A percentile compares a stretch with the other conserved stretches of the same genome.
These are phyloP conservation scores for Pulchroboletus neoregius DNA, from an alignment of 1,284 basidiomycete genomes.

Conservation along the genomic window DNA sequence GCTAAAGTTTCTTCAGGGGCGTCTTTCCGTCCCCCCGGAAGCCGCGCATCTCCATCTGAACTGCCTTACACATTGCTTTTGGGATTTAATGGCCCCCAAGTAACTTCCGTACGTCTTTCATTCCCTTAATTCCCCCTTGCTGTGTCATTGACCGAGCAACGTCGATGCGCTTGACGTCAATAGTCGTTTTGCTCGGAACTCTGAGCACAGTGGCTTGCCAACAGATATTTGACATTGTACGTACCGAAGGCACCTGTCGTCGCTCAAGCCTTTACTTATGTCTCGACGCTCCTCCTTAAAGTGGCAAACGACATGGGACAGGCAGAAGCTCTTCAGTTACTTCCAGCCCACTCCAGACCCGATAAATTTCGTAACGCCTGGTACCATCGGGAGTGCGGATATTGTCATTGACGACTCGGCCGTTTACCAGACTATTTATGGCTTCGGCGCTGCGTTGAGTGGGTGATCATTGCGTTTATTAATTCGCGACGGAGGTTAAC, in stretches of 20 bases:
- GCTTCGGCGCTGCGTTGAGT: slow-evolving; percentile 50
- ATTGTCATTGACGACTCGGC: slow-evolving; percentile 43
- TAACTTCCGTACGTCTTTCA: slow-evolving; percentile 1
- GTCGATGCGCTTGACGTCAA: slow-evolving; percentile 18
- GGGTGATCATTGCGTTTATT: slow-evolving; percentile 15
- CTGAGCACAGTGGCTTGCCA: slow-evolving; percentile 24
- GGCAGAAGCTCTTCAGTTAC: slow-evolving; percentile 46
- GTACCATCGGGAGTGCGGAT: slow-evolving; percentile 40
- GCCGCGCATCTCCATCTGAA: slow-evolving; percentile 5
- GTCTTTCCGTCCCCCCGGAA: slow-evolving; percentile 1
- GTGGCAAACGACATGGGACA: slow-evolving; percentile 66
- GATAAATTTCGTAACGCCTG: slow-evolving; percentile 49
- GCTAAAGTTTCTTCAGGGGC: background rate
- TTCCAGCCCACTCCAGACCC: slow-evolving; percentile 41
- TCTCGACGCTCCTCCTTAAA: slow-evolving; percentile 21
- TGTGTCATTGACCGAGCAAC: background rate
- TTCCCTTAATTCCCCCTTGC: slow-evolving; percentile 3
- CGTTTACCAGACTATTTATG: slow-evolving; percentile 44
- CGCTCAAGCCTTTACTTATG: slow-evolving; percentile 3
- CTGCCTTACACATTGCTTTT: background rate
- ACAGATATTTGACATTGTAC: slow-evolving; percentile 35
- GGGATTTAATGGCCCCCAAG: slow-evolving; percentile 19
- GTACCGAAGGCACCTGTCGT: slow-evolving; percentile 6
- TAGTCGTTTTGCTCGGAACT: slow-evolving; percentile 11
- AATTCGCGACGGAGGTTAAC: slow-evolving; percentile 4